Conservation (phyloP, 2,329 filamentous ascomycete species). For the Colletotrichum agaves region DNA sequence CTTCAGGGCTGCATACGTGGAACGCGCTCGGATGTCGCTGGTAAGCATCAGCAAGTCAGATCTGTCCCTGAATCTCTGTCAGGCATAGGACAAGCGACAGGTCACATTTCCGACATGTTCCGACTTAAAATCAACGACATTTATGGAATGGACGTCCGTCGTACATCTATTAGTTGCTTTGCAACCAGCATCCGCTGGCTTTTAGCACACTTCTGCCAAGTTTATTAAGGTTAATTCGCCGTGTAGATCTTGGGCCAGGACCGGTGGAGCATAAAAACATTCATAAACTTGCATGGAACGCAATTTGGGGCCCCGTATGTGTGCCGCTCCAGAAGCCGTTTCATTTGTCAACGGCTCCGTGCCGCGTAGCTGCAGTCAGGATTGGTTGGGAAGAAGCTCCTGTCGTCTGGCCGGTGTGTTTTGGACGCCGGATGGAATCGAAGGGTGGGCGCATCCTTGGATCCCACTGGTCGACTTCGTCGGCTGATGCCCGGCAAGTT, state of each 20-base stretch:
- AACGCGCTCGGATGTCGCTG: not conserved
- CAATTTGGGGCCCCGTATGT: no score
- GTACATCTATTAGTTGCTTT: not conserved
- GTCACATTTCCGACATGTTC: constrained; percentile 4
- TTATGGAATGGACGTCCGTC: not conserved
- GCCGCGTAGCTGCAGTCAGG: not conserved
- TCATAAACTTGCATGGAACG: no score
- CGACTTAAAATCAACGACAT: not conserved
- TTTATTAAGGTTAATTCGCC: no score
- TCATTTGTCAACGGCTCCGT: constrained; percentile 1
- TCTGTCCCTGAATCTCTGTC: constrained; percentile 4
- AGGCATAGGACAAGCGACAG: constrained; percentile 3
- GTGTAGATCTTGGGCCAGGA: no score
- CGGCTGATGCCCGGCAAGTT: no score
- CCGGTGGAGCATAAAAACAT: no score
- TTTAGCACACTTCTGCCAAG: no score
- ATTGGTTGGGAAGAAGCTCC: not conserved
- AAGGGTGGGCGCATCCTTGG: not conserved
- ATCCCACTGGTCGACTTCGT: not conserved
- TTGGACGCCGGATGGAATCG: not conserved
- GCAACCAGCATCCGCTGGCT: no score
- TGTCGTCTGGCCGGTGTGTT: not conserved
- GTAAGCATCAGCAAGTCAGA: not conserved
- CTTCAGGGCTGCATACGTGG: not conserved
- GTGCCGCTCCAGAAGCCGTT: not conserved